A percentile compares a stretch with the other conserved stretches of the same genome.
Conservation (phyloP, 371 early-diverging fungal species). For the Apophysomyces variabilis region DNA sequence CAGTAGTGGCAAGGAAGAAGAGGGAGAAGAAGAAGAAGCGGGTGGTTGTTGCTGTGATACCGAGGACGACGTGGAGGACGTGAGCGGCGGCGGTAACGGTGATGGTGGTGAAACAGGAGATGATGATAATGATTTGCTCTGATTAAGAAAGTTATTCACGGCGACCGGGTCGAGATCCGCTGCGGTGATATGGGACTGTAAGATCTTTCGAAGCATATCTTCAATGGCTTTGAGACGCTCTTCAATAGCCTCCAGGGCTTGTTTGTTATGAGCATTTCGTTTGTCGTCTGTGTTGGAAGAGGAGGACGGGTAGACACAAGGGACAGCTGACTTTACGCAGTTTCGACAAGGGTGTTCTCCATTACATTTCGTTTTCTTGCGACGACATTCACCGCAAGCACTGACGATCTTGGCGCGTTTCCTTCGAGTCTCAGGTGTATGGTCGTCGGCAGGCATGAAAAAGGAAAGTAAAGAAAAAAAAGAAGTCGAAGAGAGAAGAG, state of each 20-base stretch:
- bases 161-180: constrained; percentile 24
- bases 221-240: constrained; percentile 40
- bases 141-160: constrained; percentile 30
- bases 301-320: constrained; percentile 52
- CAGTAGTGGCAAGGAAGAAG: constrained; percentile 5
- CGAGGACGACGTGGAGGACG: not conserved
- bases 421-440: constrained; percentile 25
- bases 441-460: constrained; percentile 13
- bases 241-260: constrained; percentile 44
- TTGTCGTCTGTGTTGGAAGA: constrained; percentile 35
- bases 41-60: constrained; percentile 4
- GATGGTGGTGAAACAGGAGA: constrained; percentile 24
- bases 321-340: constrained; percentile 55
- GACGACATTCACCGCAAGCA: constrained; percentile 60
- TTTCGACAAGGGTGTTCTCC: constrained; percentile 67
- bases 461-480: constrained; percentile 6
- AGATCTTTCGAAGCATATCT: constrained; percentile 37
- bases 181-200: constrained; percentile 22
- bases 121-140: constrained; percentile 24
- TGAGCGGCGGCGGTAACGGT: constrained; percentile 10
- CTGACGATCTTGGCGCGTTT: constrained; percentile 70
- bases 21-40: not conserved
- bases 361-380: constrained; percentile 62
- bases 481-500: not conserved
- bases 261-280: constrained; percentile 31